These are phyloP conservation scores for Pholiota molesta DNA, from an alignment of 768 basidiomycete species.

Conservation along the genomic window DNA sequence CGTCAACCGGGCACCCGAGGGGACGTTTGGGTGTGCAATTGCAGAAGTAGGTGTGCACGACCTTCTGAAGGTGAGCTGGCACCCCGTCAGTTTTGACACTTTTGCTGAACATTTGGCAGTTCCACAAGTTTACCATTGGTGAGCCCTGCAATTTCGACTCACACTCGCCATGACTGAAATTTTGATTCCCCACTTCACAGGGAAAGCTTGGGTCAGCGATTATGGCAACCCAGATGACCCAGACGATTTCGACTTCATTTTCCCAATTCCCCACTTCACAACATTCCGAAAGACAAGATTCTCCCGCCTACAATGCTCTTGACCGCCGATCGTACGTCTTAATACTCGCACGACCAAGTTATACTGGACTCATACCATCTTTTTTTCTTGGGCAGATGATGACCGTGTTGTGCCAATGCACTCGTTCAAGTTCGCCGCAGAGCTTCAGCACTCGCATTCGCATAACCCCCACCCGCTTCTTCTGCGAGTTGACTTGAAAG, in stretches of 20 bases:
- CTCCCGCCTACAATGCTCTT: constrained; percentile 76
- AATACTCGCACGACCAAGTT: constrained; percentile 3
- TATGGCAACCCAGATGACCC: constrained; percentile 78
- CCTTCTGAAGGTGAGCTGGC: constrained; percentile 62
- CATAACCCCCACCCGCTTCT: constrained; percentile 75
- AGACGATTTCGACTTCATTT: constrained; percentile 83
- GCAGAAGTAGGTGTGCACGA: constrained; percentile 86
- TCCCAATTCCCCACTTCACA: constrained; percentile 83
- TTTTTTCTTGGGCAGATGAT: constrained; percentile 60
- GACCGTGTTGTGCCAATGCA: constrained; percentile 88
- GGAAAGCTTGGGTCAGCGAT: constrained; percentile 78
- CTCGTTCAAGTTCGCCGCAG: constrained; percentile 82
- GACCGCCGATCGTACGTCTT: constrained; percentile 76
- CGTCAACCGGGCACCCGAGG: constrained; percentile 75
- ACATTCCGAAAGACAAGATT: constrained; percentile 59
- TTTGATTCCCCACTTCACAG: constrained; percentile 31
- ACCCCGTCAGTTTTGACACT: constrained; percentile 6
- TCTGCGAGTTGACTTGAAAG: constrained; percentile 77
- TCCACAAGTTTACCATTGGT: constrained; percentile 79
- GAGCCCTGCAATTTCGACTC: constrained; percentile 6
- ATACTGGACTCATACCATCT: neutral
- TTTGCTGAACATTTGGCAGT: constrained; percentile 40
- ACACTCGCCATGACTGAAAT: neutral
- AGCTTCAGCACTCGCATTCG: constrained; percentile 67
- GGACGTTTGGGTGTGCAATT: constrained; percentile 75